These are phyloP conservation scores for Cetraspora pellucida DNA, from an alignment of 192 early-diverging fungal species.

Conservation along the genomic window DNA sequence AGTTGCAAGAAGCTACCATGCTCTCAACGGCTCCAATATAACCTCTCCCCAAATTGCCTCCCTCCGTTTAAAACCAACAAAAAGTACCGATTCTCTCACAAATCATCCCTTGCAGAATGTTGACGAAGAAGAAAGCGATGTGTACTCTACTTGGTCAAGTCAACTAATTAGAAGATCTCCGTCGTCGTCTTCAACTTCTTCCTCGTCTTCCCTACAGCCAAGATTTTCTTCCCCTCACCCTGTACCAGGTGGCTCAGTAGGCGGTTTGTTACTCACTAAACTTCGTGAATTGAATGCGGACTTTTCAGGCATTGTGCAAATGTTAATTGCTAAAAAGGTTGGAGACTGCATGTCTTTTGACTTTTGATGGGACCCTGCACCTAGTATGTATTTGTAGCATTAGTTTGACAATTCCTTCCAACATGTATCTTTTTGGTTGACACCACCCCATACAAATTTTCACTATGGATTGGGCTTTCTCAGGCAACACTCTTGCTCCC, in stretches of 20 bases:
- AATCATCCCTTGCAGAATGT: constrained; percentile 10
- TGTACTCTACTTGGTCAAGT: background rate
- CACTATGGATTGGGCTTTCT: constrained; percentile 1
- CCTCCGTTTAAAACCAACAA: constrained; percentile 8
- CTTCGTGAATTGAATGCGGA: constrained; percentile 24
- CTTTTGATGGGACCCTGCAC: background rate
- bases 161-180: background rate
- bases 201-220: constrained; percentile 1
- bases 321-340: constrained; percentile 28
- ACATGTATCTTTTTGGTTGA: constrained; percentile 3
- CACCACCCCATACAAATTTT: background rate
- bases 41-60: background rate
- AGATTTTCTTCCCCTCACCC: background rate
- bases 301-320: constrained; percentile 7
- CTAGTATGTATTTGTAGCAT: background rate
- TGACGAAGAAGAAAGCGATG: constrained; percentile 26
- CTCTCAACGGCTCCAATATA: background rate
- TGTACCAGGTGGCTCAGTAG: constrained; percentile 24
- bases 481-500: constrained; percentile 31
- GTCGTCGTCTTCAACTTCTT: background rate
- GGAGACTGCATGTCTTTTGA: constrained; percentile 9
- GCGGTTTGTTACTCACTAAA: constrained; percentile 10
- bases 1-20: background rate
- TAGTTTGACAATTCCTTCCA: background rate
- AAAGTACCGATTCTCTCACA: constrained; percentile 16